These are phyloP conservation scores for Volvox carteri DNA, from an alignment of 163 green algal species.

Conservation along the genomic window DNA sequence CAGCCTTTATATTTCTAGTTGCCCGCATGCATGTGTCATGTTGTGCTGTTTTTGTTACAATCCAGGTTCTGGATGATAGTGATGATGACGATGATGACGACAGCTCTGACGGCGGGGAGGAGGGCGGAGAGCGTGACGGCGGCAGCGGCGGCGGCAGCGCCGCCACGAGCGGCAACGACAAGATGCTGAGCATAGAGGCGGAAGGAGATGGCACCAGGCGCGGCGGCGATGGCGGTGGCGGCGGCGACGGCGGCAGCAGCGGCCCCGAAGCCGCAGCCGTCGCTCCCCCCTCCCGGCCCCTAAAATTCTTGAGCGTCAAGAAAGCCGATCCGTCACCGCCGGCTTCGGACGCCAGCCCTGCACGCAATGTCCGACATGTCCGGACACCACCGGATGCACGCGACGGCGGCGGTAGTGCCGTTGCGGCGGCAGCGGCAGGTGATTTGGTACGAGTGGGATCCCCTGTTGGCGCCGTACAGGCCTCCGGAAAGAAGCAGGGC, in stretches of 20 bases:
- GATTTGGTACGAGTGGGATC: neutral
- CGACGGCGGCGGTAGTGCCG: too few species aligned
- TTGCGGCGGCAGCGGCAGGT: neutral
- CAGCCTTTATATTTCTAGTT: too few species aligned
- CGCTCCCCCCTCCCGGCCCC: neutral
- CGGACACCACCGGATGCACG: neutral
- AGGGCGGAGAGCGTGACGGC: neutral
- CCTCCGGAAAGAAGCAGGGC: too few species aligned
- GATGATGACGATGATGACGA: conserved; percentile 53
- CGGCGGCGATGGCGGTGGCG: neutral
- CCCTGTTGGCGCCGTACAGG: too few species aligned
- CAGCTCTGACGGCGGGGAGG: neutral
- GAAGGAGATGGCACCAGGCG: neutral
- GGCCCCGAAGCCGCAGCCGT: neutral
- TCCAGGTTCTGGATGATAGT: conserved; percentile 28
- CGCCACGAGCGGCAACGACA: neutral
- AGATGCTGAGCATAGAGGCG: neutral
- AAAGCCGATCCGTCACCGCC: neutral
- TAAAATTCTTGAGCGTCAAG: conserved; percentile 4
- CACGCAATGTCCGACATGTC: neutral
- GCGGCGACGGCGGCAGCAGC: neutral
- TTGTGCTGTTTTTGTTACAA: neutral
- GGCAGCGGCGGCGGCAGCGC: neutral
- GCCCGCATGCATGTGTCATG: too few species aligned
- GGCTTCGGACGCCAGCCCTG: neutral